Evolutionary conservation across 2,329 filamentous ascomycete species (phyloP), one percentile per base, ranked within the genome.

Genomic region (Sporothrix brunneoviolacea): DNA sequence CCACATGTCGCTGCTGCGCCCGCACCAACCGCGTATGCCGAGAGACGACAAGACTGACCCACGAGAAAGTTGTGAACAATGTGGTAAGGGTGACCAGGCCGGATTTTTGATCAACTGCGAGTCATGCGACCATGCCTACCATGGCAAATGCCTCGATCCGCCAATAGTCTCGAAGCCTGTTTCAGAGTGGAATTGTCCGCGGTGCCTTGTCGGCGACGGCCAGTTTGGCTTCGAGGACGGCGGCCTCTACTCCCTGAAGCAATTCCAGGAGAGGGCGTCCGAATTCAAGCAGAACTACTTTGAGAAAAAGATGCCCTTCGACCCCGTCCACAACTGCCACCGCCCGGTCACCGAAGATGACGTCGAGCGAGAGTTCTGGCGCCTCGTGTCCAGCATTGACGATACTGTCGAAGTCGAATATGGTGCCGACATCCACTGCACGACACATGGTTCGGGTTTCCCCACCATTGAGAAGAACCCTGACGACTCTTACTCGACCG

Each of bases 351-450:
- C 88, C 0, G 93, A 98, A 64, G 91, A 97, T 55, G 93, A 97
- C 58, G 88, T 98, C 4, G 93, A 98, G 68, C 83, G 83, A 18
- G 93, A 98, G 64, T 98, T 98, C 65, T 98, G 93, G 93, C 82
- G 89, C 59, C 77, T 97, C 8, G 93, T 97, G 0, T 88, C 93
- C 42, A 94, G 91, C 61, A 77, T 96, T 45, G 91, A 94, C 55
- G 93, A 97, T 66, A 94, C 90, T 0, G 91, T 97, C 1, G 93
- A 97, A 65, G 93, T 98, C 2, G 93, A 98, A 64, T 98, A 98
- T 61, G 93, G 93, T 35, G 93, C 93, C 9, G 93, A 98, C 61
- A 96, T 98, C 48, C 93, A 98, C 65, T 96, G 91, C 46, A 97
- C 93, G 0, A 98, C 93, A 0, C 93, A 98, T 62, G 93, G 93